Evolutionary conservation across 768 basidiomycete genomes (phyloP).

Genomic region (Boletus eberwhitei): DNA sequence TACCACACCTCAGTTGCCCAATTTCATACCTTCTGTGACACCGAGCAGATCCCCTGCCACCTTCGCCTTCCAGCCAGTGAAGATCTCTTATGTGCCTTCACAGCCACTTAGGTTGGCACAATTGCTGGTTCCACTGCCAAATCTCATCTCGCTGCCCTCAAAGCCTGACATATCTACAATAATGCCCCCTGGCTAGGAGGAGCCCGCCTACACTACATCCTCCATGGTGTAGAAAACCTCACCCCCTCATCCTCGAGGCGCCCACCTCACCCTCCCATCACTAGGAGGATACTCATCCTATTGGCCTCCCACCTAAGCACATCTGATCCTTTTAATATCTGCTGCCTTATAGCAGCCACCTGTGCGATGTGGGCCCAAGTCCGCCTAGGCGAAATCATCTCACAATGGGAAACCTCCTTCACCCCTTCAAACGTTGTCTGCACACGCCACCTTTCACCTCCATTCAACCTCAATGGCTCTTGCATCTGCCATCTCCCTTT

Average conservation of each 20-base stretch:
- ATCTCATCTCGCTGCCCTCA: slow-evolving; percentile 8
- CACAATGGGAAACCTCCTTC: too few species aligned
- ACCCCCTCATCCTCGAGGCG: slow-evolving; percentile 24
- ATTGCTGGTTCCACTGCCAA: not conserved
- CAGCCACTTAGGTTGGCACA: slow-evolving; percentile 1
- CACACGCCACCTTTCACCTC: too few species aligned
- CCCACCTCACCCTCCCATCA: not conserved
- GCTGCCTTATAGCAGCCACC: too few species aligned
- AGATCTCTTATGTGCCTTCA: slow-evolving; percentile 29
- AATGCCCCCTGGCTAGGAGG: not conserved
- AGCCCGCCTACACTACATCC: slow-evolving; percentile 7
- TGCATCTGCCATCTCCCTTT: too few species aligned
- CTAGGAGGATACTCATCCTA: too few species aligned
- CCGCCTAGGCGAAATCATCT: too few species aligned
- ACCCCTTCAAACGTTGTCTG: too few species aligned
- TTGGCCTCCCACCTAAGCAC: too few species aligned
- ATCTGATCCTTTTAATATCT: too few species aligned
- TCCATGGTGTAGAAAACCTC: slow-evolving; percentile 24
- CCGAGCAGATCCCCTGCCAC: slow-evolving; percentile 6
- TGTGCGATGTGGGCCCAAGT: too few species aligned
- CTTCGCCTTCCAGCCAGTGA: slow-evolving; percentile 25
- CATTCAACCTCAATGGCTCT: too few species aligned
- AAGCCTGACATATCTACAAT: slow-evolving; percentile 35
- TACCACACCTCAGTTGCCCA: not conserved
- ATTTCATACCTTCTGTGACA: slow-evolving; percentile 21